Evolutionary conservation across 176 grass and related monocot species (phyloP).

Genomic region (Alloteropsis semialata): DNA sequence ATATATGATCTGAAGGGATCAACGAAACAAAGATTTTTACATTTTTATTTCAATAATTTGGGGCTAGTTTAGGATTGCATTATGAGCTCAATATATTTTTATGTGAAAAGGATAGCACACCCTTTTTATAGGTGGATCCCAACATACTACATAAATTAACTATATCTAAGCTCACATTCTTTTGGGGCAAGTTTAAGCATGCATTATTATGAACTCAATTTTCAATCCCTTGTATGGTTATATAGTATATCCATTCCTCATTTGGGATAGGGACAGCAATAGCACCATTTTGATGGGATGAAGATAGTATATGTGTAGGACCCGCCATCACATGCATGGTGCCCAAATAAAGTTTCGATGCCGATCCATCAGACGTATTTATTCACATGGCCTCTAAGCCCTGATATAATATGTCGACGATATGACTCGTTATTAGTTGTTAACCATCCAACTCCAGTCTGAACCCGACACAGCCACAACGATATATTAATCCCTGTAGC

Average conservation of each 20-base stretch:
- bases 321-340: constrained; percentile 31
- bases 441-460: not conserved
- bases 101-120: not conserved
- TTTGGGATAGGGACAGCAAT: constrained; percentile 24
- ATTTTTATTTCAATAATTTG: not conserved
- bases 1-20: not conserved
- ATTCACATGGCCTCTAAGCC: constrained; percentile 23
- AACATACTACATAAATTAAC: not conserved
- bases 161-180: not conserved
- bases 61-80: not conserved
- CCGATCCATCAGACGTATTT: not conserved
- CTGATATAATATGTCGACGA: constrained; percentile 24
- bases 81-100: not conserved
- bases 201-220: constrained; percentile 19
- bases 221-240: not conserved
- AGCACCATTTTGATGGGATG: constrained; percentile 1
- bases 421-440: constrained; percentile 18
- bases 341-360: constrained; percentile 27
- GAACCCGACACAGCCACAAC: not conserved
- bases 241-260: constrained; percentile 18
- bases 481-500: constrained; percentile 17
- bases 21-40: too few species aligned
- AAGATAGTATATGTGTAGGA: not conserved
- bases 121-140: not conserved
- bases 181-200: not conserved